Conservation (phyloP, 148 eudicot genomes). For the Heliosperma pusillum region DNA sequence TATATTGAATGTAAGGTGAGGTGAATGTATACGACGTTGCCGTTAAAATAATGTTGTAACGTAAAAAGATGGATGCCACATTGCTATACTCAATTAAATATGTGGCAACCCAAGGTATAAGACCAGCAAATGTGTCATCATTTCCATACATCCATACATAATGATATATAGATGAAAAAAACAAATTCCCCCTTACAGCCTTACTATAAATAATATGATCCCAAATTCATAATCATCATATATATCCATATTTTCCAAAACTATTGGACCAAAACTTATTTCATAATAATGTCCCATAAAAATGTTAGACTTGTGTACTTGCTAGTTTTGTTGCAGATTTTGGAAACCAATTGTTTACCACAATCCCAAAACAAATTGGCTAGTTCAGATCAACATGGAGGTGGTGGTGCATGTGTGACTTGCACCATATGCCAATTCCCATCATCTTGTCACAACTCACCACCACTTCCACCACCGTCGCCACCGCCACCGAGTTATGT, state of each 20-base stretch:
- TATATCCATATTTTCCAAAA: background rate
- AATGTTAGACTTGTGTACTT: constrained; percentile 8
- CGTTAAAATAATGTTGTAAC: too few relatives aligned
- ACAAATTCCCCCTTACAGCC: background rate
- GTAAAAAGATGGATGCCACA: background rate
- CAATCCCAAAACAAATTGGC: constrained; percentile 10
- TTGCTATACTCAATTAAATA: background rate
- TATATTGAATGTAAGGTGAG: too few relatives aligned
- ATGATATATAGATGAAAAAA: background rate
- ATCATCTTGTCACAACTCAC: constrained; percentile 13
- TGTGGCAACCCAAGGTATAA: constrained; percentile 10
- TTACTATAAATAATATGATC: background rate
- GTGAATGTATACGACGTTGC: too few relatives aligned
- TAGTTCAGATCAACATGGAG: background rate
- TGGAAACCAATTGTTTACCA: background rate
- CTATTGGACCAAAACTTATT: too few relatives aligned
- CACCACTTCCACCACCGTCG: constrained; percentile 3
- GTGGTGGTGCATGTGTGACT: constrained; percentile 3
- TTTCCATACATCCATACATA: background rate
- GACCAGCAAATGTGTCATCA: constrained; percentile 6
- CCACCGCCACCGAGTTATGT: background rate
- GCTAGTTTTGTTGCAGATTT: background rate
- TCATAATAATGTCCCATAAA: background rate
- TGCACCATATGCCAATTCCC: constrained; percentile 22
- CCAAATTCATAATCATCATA: background rate